These are phyloP conservation scores for Hypericum androsaemum DNA, from an alignment of 345 rosid genomes.

Conservation along the genomic window DNA sequence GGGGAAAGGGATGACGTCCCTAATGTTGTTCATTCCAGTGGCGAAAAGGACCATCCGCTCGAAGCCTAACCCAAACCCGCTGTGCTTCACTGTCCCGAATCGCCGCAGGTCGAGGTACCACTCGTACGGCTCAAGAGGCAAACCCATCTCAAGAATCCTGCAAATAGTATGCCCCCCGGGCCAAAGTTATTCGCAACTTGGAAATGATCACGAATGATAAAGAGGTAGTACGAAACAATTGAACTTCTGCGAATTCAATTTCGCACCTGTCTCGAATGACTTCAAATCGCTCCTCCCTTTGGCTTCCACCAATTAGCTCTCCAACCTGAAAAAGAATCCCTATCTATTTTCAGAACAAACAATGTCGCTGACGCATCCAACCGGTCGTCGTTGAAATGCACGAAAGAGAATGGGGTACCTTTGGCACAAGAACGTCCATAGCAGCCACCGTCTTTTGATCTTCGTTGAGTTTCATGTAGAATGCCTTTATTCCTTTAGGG, in stretches of 20 bases:
- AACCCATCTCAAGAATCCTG: slow-evolving; percentile 66
- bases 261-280: slow-evolving; percentile 52
- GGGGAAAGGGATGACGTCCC: slow-evolving; percentile 93
- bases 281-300: slow-evolving; percentile 85
- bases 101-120: slow-evolving; percentile 91
- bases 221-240: not conserved
- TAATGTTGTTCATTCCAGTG: slow-evolving; percentile 84
- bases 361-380: not conserved
- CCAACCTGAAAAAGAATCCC: slow-evolving; percentile 51
- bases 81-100: slow-evolving; percentile 76
- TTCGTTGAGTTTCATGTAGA: slow-evolving; percentile 92
- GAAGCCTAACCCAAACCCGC: slow-evolving; percentile 90
- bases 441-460: slow-evolving; percentile 88
- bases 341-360: not conserved
- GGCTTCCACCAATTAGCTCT: slow-evolving; percentile 96
- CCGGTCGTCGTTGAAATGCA: not conserved
- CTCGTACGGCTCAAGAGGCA: slow-evolving; percentile 77
- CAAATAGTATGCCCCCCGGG: too few species aligned
- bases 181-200: not conserved
- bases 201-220: not conserved
- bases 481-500: slow-evolving; percentile 90
- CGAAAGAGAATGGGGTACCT: slow-evolving; percentile 31
- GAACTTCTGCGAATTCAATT: slow-evolving; percentile 2
- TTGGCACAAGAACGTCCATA: slow-evolving; percentile 93
- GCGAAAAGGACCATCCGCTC: slow-evolving; percentile 93